Evolutionary conservation across 345 rosid species (phyloP).

Genomic region (Camelina neglecta): DNA sequence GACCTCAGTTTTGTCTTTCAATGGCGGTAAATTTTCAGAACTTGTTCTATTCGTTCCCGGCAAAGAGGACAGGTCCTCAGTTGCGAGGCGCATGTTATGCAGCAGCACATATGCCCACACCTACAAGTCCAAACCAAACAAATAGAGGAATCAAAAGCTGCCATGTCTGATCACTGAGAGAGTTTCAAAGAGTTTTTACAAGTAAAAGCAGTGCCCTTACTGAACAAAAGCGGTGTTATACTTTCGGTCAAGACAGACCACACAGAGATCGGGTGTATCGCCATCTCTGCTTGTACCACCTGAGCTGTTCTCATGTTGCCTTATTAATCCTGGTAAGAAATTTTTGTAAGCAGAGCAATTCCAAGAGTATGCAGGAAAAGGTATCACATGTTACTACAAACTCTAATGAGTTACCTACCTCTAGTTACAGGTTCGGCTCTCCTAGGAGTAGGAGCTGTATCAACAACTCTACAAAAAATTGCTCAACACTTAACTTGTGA

Average conservation of each 20-base stretch:
- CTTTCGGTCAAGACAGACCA: constrained; percentile 77
- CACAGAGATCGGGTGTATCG: constrained; percentile 65
- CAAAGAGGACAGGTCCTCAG: constrained; percentile 75
- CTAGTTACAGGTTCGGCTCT: constrained; percentile 49
- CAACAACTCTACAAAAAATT: constrained; percentile 65
- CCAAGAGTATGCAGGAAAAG: background rate
- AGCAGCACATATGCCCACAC: constrained; percentile 96
- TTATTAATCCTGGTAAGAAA: background rate
- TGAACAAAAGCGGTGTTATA: constrained; percentile 72
- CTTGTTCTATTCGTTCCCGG: constrained; percentile 59
- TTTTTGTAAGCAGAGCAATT: background rate
- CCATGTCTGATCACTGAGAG: constrained; percentile 15
- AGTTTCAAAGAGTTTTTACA: background rate
- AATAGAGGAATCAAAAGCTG: background rate
- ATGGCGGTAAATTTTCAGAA: constrained; percentile 70
- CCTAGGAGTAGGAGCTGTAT: constrained; percentile 78
- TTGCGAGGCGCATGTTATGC: constrained; percentile 63
- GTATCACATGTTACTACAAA: constrained; percentile 7
- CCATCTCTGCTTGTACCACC: constrained; percentile 18
- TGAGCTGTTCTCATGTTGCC: constrained; percentile 38
- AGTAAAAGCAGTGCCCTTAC: constrained; percentile 53
- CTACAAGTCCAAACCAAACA: constrained; percentile 47
- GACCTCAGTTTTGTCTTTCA: constrained; percentile 34
- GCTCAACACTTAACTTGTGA: constrained; percentile 26
- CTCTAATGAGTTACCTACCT: constrained; percentile 4